Evolutionary conservation across 352 stramenopile species (phyloP), one percentile per base, ranked within the genome.

Genomic region (Globisporangium heterothallicum): DNA sequence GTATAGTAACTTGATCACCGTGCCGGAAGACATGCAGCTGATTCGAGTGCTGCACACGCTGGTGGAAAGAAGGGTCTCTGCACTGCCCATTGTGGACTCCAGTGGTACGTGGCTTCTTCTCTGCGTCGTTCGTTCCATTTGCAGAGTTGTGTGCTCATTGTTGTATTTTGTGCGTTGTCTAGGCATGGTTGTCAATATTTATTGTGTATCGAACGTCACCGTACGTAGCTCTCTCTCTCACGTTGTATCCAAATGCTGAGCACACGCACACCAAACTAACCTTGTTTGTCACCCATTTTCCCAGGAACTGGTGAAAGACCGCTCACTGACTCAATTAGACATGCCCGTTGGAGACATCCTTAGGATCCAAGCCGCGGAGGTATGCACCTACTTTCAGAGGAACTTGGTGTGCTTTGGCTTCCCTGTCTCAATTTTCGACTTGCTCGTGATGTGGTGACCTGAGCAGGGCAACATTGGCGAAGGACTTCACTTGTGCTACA

Each of bases 1-100:
- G 30, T 98, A 97, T 70, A 87, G 78, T 57, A 88, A 92, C 48
- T 76, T 99, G 18, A 88, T 98, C 58, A 97, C 91, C 13, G 88
- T 97, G 48, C 80, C 88, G 6, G 84, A 95, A 48, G 74, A 96
- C 51, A 95, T 97, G 77, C 86, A 87, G 41, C 79, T 99, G 59
- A 92, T 94, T 61, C 88, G 97, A 57, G 92, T 98, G 53, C 77
- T 98, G 44, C 81, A 95, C 64, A 92, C 81, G 19, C 56, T 94
- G 34, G 80, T 92, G 55, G 83, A 94, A 51, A 63, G 78, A 54
- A 75, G 79, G 59, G 78, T 94, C 56, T 94, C 83, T 30, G 78
- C 83, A 24, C 73, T 94, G 38, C 83, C 83, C 25, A 94, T 94
- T 64, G 76, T 91, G 42, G 80, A 94, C 64, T 59, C 77, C 18